phyloP scores from a whole-genome alignment of 1,139 yeast genomes.

The Citeromyces hawaiiensis region DNA sequence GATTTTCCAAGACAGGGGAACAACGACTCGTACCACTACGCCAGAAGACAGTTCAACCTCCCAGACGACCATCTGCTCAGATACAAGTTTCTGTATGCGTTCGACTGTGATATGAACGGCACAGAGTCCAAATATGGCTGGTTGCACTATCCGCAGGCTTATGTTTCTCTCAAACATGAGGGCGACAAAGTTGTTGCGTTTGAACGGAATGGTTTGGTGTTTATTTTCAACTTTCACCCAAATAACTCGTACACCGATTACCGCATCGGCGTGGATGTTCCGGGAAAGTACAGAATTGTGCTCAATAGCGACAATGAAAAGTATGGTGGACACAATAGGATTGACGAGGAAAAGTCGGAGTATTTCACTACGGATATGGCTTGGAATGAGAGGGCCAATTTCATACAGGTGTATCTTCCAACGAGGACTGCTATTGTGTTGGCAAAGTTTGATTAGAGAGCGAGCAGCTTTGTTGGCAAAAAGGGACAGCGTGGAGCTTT shows the following conservation, averaged over 20 bases:
- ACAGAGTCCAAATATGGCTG: constrained; percentile 61
- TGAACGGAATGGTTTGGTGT: constrained; percentile 77
- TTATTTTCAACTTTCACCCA: constrained; percentile 84
- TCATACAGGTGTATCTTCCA: constrained; percentile 75
- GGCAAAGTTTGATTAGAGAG: constrained; percentile 20
- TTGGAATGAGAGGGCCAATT: constrained; percentile 76
- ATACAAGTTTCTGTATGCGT: constrained; percentile 62
- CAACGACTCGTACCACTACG: constrained; percentile 80
- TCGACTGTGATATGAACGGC: constrained; percentile 76
- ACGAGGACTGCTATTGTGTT: constrained; percentile 68
- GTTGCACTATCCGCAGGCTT: constrained; percentile 60
- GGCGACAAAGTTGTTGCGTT: constrained; percentile 78
- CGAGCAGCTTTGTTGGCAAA: constrained; percentile 4
- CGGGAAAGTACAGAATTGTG: constrained; percentile 67
- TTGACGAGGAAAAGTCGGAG: constrained; percentile 39
- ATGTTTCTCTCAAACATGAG: constrained; percentile 79
- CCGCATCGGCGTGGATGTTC: constrained; percentile 71
- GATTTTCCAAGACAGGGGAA: constrained; percentile 93
- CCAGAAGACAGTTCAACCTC: constrained; percentile 86
- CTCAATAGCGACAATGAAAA: constrained; percentile 58
- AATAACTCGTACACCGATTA: constrained; percentile 74
- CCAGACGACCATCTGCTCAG: constrained; percentile 69
- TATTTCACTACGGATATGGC: constrained; percentile 57
- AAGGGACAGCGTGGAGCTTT: background rate
- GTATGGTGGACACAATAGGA: constrained; percentile 75